Base-by-base conservation (phyloP, 2,329 filamentous ascomycete species). In the Tolypocladium inflatum region DNA sequence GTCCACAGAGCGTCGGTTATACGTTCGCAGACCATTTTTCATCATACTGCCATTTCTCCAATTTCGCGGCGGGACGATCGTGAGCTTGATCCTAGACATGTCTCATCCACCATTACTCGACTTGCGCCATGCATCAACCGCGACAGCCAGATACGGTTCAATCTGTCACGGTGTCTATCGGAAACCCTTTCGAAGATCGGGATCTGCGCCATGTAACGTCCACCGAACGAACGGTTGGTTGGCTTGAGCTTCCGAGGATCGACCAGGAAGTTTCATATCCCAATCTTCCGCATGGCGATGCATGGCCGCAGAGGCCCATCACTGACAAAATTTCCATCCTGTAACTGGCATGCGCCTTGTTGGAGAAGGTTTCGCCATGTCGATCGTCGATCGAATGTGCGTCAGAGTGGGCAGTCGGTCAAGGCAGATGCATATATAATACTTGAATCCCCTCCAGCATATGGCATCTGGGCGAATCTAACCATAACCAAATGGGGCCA, bases 331-430 rank as follows among this genome's bases (percentile, higher is more conserved):
- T 23, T 53, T 41, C 55, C 54, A 50, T 57, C 51, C 9, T 37
- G 56, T 55, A 55, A 63, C 65, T 66, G 64, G 65, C 57, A 66
- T 66, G 65, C 59, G 59, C 60, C 54, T 52, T 58, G 58, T 61
- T 61, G 48, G 37, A 54, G 37, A 56, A 52, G 48, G 55, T 52
- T 45, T 56, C 54, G 54, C 23, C 56, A 42, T 58, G 55, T 55
- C 50, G 59, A 60, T 62, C 59, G 39, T 54, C 57, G 43, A 63
- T 60, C 62, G 55, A 60, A 57, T 57, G 48, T 37, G 53, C 43
- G 33, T 54, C 54, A 23, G 42, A 57, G 37, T 21, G 42, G 30
- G 56, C 26, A 50, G 19, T 37, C 42, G 8, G 33, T 30, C 37
- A 26, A 53, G n/a, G 26, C n/a, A 21, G n/a, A n/a, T 50, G 35